Conservation (phyloP, 1,139 yeast genomes). For the Magnusiomyces sp. region DNA sequence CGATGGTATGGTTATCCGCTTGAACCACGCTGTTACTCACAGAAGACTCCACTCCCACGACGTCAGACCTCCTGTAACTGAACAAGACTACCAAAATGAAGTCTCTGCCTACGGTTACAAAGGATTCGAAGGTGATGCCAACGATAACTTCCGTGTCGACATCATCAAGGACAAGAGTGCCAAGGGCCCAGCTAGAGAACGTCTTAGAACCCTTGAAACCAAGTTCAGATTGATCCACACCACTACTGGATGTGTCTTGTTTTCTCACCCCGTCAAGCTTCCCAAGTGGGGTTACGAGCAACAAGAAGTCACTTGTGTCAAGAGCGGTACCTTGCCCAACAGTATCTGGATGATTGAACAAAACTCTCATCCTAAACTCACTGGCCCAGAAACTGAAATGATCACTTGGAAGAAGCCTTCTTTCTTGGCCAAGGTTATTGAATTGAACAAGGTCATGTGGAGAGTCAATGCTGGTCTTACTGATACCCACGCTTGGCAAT, state of each 20-base stretch:
- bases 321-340: conserved; percentile 65
- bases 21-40: conserved; percentile 57
- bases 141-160: conserved; percentile 90
- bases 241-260: conserved; percentile 80
- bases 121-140: conserved; percentile 89
- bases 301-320: conserved; percentile 92
- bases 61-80: conserved; percentile 86
- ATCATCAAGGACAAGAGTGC: conserved; percentile 55
- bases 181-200: conserved; percentile 49
- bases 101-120: conserved; percentile 85
- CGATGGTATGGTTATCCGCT: conserved; percentile 74
- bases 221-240: conserved; percentile 84
- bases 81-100: conserved; percentile 94
- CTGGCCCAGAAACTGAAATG: conserved; percentile 38
- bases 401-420: conserved; percentile 55
- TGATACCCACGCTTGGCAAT: conserved; percentile 80
- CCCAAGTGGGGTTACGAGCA: conserved; percentile 97
- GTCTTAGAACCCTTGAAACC: conserved; percentile 72
- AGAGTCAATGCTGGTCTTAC: conserved; percentile 75
- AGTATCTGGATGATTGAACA: conserved; percentile 86
- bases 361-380: conserved; percentile 39
- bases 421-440: conserved; percentile 63
- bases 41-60: conserved; percentile 95
- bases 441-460: conserved; percentile 89
- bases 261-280: conserved; percentile 75